These are phyloP conservation scores for Fusarium floridanum DNA, from an alignment of 2,329 filamentous ascomycete genomes.

Conservation along the genomic window DNA sequence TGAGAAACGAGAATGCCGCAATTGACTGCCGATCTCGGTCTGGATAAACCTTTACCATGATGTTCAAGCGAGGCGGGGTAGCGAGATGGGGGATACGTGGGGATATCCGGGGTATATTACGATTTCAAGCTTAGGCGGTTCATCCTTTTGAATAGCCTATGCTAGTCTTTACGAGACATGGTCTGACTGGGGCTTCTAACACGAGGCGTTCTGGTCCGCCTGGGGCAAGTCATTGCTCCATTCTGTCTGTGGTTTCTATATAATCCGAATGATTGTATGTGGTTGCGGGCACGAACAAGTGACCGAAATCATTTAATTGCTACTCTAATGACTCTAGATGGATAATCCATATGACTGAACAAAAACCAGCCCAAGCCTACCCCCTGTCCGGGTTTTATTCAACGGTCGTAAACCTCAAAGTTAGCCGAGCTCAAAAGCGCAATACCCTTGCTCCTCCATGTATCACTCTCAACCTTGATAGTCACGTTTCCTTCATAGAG, in stretches of 20 bases:
- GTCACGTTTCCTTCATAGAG: conserved; percentile 24
- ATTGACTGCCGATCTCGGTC: background rate
- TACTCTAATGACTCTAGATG: background rate
- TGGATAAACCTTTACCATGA: background rate
- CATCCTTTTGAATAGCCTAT: background rate
- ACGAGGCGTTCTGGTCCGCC: too few species aligned
- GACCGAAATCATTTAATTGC: background rate
- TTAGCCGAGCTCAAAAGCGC: conserved; percentile 11
- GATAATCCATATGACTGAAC: background rate
- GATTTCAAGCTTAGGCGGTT: background rate
- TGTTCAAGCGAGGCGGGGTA: background rate
- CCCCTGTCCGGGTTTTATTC: background rate
- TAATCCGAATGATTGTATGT: too few species aligned
- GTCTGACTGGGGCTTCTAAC: background rate
- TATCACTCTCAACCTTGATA: conserved; percentile 12
- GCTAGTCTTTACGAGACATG: background rate
- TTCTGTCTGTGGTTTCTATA: background rate
- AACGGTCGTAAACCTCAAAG: conserved; percentile 21
- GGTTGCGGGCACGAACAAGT: too few species aligned
- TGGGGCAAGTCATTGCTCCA: background rate
- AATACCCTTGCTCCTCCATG: conserved; percentile 7
- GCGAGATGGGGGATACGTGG: background rate
- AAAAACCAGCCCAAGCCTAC: background rate
- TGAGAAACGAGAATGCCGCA: background rate
- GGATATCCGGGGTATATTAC: background rate